These are phyloP conservation scores for Gloeostereum incarnatum DNA, from an alignment of 768 basidiomycete genomes.

Conservation along the genomic window DNA sequence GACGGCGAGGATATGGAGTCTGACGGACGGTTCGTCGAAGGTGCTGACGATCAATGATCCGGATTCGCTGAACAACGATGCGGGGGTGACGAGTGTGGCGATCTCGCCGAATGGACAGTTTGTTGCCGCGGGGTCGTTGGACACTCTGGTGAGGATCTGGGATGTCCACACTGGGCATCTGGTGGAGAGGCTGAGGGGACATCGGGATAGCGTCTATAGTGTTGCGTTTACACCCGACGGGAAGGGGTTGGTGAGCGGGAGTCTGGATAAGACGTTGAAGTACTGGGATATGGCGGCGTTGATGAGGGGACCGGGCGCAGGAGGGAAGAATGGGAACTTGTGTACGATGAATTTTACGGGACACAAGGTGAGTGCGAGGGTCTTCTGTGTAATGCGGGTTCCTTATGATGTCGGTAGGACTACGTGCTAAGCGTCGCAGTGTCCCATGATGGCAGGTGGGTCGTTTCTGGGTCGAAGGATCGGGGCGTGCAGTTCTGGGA, in stretches of 20 bases:
- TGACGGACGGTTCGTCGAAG: constrained; percentile 25
- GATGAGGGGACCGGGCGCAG: constrained; percentile 34
- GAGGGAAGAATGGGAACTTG: constrained; percentile 42
- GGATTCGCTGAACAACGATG: constrained; percentile 34
- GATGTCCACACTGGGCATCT: constrained; percentile 58
- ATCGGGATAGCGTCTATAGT: constrained; percentile 80
- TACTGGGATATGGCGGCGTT: constrained; percentile 81
- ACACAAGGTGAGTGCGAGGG: constrained; percentile 68
- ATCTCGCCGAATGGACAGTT: constrained; percentile 66
- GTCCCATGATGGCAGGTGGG: constrained; percentile 87
- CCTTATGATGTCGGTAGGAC: constrained; percentile 35
- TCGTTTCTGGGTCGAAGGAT: constrained; percentile 92
- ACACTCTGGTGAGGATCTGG: constrained; percentile 77
- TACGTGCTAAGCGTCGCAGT: constrained; percentile 33
- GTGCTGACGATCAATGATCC: constrained; percentile 43
- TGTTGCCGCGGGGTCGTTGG: constrained; percentile 38
- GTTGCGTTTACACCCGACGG: constrained; percentile 93
- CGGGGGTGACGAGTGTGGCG: constrained; percentile 74
- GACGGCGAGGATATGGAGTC: constrained; percentile 40
- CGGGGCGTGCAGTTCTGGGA: constrained; percentile 96
- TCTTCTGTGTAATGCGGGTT: too few relatives aligned
- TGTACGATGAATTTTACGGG: constrained; percentile 85
- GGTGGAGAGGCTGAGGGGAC: constrained; percentile 70
- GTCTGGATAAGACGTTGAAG: constrained; percentile 82
- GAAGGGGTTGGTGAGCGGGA: constrained; percentile 83